These are phyloP conservation scores for Prunus mira DNA, from an alignment of 306 rosid species.

Conservation along the genomic window DNA sequence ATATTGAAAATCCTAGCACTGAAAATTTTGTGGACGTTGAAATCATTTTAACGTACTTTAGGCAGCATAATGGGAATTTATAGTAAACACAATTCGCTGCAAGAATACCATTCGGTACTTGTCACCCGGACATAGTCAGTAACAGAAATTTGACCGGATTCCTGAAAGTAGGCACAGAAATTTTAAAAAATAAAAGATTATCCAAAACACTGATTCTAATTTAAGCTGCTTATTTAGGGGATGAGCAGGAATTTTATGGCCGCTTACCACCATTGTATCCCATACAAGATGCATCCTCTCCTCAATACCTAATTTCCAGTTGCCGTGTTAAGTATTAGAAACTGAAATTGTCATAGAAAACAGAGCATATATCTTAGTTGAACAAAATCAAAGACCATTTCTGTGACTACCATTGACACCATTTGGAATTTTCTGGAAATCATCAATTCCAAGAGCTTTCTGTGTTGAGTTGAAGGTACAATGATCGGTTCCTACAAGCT, in stretches of 20 bases:
- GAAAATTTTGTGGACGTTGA: constrained; percentile 23
- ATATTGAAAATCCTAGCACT: constrained; percentile 92
- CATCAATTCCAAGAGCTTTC: constrained; percentile 80
- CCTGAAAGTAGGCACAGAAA: constrained; percentile 39
- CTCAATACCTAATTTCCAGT: constrained; percentile 67
- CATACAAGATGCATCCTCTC: constrained; percentile 95
- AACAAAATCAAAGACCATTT: neutral
- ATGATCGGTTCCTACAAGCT: constrained; percentile 96
- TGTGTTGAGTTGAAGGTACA: constrained; percentile 84
- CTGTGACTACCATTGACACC: constrained; percentile 80
- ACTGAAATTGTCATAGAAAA: constrained; percentile 8
- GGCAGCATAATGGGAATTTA: constrained; percentile 14
- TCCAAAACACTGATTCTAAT: constrained; percentile 11
- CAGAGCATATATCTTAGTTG: neutral
- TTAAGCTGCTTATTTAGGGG: constrained; percentile 10
- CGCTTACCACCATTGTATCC: constrained; percentile 92
- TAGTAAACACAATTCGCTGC: neutral
- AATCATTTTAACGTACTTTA: constrained; percentile 5
- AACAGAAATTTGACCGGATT: constrained; percentile 85
- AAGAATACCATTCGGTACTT: constrained; percentile 80
- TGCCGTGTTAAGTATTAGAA: constrained; percentile 17
- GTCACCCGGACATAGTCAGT: constrained; percentile 82
- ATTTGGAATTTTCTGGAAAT: constrained; percentile 88
- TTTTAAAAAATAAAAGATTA: neutral
- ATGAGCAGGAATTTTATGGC: constrained; percentile 20